A percentile compares a stretch with the other conserved stretches of the same genome.
Evolutionary conservation across 345 rosid genomes (phyloP).

Genomic region (Reutealis trisperma): DNA sequence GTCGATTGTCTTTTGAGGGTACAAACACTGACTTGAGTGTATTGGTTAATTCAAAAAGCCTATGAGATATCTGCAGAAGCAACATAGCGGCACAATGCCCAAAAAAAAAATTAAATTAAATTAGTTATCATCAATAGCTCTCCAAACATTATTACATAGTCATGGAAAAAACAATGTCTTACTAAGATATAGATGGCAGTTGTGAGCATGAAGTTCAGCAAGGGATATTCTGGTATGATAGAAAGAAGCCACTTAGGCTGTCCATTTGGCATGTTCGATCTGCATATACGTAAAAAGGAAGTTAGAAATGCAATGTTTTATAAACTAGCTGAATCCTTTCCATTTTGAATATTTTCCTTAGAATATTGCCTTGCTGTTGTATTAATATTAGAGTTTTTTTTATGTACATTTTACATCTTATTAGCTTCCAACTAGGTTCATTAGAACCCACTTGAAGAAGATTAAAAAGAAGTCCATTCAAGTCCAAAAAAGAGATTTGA

Average conservation of each 20-base stretch:
- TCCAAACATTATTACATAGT: background rate
- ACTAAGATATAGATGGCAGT: slow-evolving; percentile 85
- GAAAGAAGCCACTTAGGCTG: slow-evolving; percentile 99
- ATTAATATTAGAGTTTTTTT: no score
- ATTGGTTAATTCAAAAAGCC: slow-evolving; percentile 81
- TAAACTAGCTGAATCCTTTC: background rate
- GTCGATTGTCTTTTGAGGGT: slow-evolving; percentile 71
- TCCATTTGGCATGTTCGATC: slow-evolving; percentile 82
- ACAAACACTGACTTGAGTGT: slow-evolving; percentile 67
- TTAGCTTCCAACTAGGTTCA: background rate
- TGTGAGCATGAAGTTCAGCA: slow-evolving; percentile 94
- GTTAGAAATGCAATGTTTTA: slow-evolving; percentile 5
- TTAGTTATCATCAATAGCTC: background rate
- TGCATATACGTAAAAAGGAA: slow-evolving; percentile 32
- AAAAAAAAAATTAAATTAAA: background rate
- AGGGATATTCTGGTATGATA: slow-evolving; percentile 80
- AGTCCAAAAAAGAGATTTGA: background rate
- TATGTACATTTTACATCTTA: background rate
- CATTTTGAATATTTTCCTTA: background rate
- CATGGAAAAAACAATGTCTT: slow-evolving; percentile 27
- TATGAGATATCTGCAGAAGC: slow-evolving; percentile 66
- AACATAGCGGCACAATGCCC: slow-evolving; percentile 9
- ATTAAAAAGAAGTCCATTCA: background rate
- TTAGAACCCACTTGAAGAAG: no score
- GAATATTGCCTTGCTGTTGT: background rate